Percentiles rank a stretch among this genome's conserved stretches.
Conservation (phyloP, 1,139 yeast species). For the Zygoascus meyerae region DNA sequence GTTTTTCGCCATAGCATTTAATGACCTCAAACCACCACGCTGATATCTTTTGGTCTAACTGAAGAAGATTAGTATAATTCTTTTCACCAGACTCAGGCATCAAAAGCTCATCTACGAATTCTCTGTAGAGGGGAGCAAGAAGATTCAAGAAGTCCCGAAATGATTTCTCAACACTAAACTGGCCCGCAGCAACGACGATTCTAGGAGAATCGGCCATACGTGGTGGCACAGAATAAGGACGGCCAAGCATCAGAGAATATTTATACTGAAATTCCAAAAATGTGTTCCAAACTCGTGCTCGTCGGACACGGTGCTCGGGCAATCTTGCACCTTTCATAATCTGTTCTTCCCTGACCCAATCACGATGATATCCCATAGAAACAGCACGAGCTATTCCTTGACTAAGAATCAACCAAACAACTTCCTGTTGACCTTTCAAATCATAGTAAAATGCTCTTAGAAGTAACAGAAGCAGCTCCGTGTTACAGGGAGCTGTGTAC, state of each 20-base stretch:
- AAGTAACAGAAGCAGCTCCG: conserved; percentile 6
- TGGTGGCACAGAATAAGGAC: conserved; percentile 17
- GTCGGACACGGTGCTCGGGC: conserved; percentile 1
- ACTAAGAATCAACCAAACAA: conserved; percentile 18
- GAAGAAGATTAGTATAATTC: conserved; percentile 12
- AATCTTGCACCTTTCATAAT: conserved; percentile 5
- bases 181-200: background rate
- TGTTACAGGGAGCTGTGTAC: conserved; percentile 6
- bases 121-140: conserved; percentile 18
- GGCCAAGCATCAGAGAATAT: conserved; percentile 17
- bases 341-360: conserved; percentile 13
- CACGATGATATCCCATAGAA: conserved; percentile 22
- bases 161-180: conserved; percentile 7
- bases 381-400: conserved; percentile 18
- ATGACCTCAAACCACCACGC: conserved; percentile 13
- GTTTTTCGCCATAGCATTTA: background rate
- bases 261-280: conserved; percentile 18
- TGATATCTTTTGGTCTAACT: conserved; percentile 15
- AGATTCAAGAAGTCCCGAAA: conserved; percentile 19
- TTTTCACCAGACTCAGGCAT: conserved; percentile 10
- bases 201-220: conserved; percentile 14
- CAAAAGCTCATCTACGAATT: conserved; percentile 17
- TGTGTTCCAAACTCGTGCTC: conserved; percentile 19
- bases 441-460: conserved; percentile 16
- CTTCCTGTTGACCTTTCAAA: conserved; percentile 18